Percentiles rank a stretch among this genome's conserved stretches.
phyloP scores from a whole-genome alignment of 345 rosid genomes.

The Gossypium anomalum region DNA sequence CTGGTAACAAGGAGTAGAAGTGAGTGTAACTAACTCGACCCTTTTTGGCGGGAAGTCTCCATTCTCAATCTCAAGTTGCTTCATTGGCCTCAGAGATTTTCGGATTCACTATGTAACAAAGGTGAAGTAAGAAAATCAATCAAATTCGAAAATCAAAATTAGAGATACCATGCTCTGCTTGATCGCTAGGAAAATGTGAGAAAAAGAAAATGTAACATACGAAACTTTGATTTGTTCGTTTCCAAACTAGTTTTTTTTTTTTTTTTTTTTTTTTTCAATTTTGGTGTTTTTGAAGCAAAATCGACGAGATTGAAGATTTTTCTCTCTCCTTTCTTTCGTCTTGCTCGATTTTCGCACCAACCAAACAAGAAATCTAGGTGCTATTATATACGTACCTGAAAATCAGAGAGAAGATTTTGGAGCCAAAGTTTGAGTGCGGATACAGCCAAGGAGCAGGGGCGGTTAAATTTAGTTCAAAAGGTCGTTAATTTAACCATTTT shows the following conservation, averaged over 20 bases:
- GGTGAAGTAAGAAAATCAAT: neutral
- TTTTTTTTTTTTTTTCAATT: neutral
- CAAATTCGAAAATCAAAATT: neutral
- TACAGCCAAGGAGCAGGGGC: neutral
- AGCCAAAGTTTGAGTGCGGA: neutral
- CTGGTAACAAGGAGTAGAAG: conserved; percentile 16
- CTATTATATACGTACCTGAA: neutral
- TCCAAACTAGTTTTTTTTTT: neutral
- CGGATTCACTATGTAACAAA: neutral
- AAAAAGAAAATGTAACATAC: neutral
- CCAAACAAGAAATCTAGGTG: neutral
- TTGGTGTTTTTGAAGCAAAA: neutral
- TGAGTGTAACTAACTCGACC: conserved; percentile 20
- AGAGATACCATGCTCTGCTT: neutral
- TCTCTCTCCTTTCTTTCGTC: neutral
- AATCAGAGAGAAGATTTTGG: neutral
- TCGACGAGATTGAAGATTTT: neutral
- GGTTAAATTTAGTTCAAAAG: neutral
- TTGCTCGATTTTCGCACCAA: conserved; percentile 3
- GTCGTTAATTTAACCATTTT: neutral
- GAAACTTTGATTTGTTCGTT: neutral
- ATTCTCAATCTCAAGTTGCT: conserved; percentile 10
- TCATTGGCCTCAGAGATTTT: neutral
- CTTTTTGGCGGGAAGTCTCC: conserved; percentile 19
- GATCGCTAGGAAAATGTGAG: conserved; percentile 10